A percentile compares a stretch with the other conserved stretches of the same genome.
These are phyloP conservation scores for apple (Malus domestica) DNA, from an alignment of 306 rosid genomes.

Conservation along the genomic window DNA sequence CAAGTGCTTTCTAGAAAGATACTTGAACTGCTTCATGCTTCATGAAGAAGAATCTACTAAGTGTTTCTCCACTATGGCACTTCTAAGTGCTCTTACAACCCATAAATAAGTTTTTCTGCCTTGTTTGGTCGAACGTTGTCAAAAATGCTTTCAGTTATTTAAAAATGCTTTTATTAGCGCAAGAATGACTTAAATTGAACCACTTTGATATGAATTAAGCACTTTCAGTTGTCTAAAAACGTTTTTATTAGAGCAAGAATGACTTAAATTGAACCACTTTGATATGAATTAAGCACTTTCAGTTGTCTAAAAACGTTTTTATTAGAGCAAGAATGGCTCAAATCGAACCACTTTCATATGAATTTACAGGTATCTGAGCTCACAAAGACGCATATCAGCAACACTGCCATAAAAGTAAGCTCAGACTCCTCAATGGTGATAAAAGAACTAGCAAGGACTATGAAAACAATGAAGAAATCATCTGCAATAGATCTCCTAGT, in stretches of 20 bases:
- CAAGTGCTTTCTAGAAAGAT: background rate
- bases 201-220: no score
- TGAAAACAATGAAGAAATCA: constrained; percentile 63
- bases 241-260: background rate
- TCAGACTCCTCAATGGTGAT: constrained; percentile 36
- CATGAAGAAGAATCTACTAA: background rate
- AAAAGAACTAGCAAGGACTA: constrained; percentile 44
- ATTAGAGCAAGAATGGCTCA: background rate
- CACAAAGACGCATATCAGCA: constrained; percentile 39
- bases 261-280: background rate
- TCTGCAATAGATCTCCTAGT: constrained; percentile 28
- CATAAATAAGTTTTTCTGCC: no score
- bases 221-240: no score
- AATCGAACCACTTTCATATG: background rate
- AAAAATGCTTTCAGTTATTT: no score
- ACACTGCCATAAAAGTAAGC: constrained; percentile 36
- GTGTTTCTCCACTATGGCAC: background rate
- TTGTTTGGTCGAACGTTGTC: no score
- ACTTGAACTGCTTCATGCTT: no score
- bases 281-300: no score
- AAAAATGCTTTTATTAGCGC: no score
- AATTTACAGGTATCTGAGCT: constrained; percentile 37
- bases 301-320: no score
- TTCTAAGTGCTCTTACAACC: background rate
- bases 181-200: no score